phyloP scores from a whole-genome alignment of 371 early-diverging fungal species.

The Dichotomocladium elegans region DNA sequence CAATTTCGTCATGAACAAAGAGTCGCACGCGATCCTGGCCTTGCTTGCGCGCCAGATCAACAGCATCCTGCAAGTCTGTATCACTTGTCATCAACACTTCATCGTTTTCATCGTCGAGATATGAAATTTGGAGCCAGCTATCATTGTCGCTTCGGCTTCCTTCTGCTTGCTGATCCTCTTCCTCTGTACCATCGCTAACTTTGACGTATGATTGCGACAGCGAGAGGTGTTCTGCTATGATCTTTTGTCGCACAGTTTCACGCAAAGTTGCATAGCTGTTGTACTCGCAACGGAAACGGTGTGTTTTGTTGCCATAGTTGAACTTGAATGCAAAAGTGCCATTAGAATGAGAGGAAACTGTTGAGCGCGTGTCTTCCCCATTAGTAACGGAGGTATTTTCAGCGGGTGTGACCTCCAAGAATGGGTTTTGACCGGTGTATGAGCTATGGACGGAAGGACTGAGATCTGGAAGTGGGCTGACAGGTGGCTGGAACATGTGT shows the following conservation, averaged over 20 bases:
- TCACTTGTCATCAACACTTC: constrained; percentile 75
- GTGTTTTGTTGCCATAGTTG: constrained; percentile 26
- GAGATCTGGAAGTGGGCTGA: constrained; percentile 26
- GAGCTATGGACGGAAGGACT: constrained; percentile 18
- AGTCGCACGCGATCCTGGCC: constrained; percentile 80
- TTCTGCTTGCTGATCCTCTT: constrained; percentile 11
- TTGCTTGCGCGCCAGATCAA: constrained; percentile 70
- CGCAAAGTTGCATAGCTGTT: constrained; percentile 20
- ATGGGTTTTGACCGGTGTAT: constrained; percentile 19
- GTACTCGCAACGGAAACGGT: constrained; percentile 26
- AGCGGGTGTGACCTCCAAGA: constrained; percentile 35
- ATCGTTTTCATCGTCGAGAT: constrained; percentile 90
- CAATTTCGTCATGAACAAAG: constrained; percentile 48
- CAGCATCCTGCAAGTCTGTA: constrained; percentile 80
- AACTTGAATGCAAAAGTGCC: constrained; percentile 41
- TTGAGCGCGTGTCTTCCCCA: constrained; percentile 18
- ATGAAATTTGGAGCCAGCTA: constrained; percentile 61
- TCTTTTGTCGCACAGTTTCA: constrained; percentile 33
- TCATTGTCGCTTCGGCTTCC: constrained; percentile 11
- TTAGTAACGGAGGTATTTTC: constrained; percentile 29
- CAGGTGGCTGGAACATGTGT: constrained; percentile 23
- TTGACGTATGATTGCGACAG: constrained; percentile 20
- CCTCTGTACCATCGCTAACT: constrained; percentile 9
- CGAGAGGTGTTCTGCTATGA: constrained; percentile 27
- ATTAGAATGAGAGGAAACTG: constrained; percentile 3